Conservation (phyloP, 805 yeast genomes). For the Teunomyces pallodes region DNA sequence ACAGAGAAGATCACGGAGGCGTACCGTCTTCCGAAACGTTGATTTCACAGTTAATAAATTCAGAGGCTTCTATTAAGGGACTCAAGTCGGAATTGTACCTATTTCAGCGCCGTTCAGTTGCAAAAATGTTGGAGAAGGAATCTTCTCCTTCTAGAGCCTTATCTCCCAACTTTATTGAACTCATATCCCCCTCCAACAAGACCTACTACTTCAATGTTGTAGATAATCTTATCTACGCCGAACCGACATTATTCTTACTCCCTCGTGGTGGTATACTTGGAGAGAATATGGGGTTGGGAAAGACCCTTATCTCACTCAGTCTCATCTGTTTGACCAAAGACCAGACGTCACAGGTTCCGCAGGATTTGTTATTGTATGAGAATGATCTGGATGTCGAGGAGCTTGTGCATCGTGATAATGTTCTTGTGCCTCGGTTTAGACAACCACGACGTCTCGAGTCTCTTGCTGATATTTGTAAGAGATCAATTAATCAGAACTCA, state of each 20-base stretch:
- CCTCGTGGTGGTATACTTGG: constrained; percentile 65
- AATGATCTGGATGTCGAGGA: not conserved
- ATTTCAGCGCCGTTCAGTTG: constrained; percentile 60
- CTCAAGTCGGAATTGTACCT: constrained; percentile 50
- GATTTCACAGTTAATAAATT: not conserved
- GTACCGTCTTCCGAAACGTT: not conserved
- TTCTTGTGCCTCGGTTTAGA: not conserved
- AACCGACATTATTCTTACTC: constrained; percentile 43
- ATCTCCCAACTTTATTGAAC: constrained; percentile 34
- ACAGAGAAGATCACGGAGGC: not conserved
- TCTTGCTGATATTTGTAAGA: constrained; percentile 40
- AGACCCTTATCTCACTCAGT: constrained; percentile 59
- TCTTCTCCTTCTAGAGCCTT: constrained; percentile 24
- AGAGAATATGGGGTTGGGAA: constrained; percentile 69
- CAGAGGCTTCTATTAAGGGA: constrained; percentile 27
- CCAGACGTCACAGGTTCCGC: constrained; percentile 49
- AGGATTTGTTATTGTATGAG: constrained; percentile 19
- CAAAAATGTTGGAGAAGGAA: constrained; percentile 59
- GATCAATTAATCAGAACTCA: constrained; percentile 43
- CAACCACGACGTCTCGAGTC: constrained; percentile 6
- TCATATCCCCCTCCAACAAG: constrained; percentile 17
- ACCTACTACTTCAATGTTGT: constrained; percentile 37
- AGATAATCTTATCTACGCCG: constrained; percentile 21
- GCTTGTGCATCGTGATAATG: not conserved
- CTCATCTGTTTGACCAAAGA: constrained; percentile 53